phyloP scores from a whole-genome alignment of 179 eudicot genomes.

The Spergularia azorica region DNA sequence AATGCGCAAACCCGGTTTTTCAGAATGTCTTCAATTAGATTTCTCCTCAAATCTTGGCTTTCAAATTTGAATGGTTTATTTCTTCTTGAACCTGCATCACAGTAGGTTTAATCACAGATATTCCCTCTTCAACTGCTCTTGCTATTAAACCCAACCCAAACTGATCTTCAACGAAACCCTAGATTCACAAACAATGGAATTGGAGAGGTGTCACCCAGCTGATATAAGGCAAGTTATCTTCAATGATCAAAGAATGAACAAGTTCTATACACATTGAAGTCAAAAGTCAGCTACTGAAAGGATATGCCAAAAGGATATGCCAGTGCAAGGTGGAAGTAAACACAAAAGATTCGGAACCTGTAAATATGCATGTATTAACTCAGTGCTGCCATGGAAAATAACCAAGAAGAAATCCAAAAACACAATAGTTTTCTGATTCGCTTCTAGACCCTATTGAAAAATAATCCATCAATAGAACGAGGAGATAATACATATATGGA shows the following conservation, averaged over 20 bases:
- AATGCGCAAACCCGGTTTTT: too few relatives aligned
- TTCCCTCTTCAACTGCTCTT: constrained; percentile 98
- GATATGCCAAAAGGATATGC: not conserved
- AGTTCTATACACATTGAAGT: not conserved
- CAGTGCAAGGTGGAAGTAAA: not conserved
- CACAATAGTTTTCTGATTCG: not conserved
- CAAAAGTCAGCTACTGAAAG: not conserved
- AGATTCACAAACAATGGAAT: constrained; percentile 13
- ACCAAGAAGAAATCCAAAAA: not conserved
- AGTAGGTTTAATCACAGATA: constrained; percentile 85
- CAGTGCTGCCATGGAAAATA: not conserved
- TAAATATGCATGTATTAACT: not conserved
- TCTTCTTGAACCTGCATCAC: too few relatives aligned
- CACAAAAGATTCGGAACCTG: not conserved
- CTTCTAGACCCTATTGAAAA: not conserved
- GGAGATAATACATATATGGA: too few relatives aligned
- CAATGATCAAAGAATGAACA: constrained; percentile 2
- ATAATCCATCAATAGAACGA: not conserved
- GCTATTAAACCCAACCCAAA: constrained; percentile 97
- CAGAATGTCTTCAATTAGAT: too few relatives aligned
- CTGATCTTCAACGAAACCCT: constrained; percentile 99
- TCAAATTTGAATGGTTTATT: too few relatives aligned
- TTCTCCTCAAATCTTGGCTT: too few relatives aligned
- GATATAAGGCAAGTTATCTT: not conserved
- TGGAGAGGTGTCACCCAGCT: not conserved